Evolutionary conservation across 1,284 basidiomycete species (phyloP).

Genomic region (Vanrija sp.): DNA sequence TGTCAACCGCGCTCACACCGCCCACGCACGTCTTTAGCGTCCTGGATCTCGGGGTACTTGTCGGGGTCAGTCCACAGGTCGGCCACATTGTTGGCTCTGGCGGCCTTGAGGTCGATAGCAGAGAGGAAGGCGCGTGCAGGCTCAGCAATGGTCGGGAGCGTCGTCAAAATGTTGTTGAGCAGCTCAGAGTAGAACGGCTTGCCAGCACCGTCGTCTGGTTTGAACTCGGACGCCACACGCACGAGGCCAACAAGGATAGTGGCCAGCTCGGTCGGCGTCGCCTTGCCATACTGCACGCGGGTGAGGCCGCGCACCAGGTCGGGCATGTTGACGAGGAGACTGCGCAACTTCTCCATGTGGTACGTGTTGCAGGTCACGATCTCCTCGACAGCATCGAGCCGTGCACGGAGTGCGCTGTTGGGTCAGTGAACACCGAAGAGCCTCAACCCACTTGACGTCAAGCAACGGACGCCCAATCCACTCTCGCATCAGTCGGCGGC

Average conservation of each 20-base stretch:
- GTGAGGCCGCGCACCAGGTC: constrained; percentile 86
- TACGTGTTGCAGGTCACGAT: constrained; percentile 60
- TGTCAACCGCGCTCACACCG: background rate
- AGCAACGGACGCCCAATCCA: constrained; percentile 87
- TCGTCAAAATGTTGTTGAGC: constrained; percentile 66
- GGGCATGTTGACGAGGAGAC: constrained; percentile 68
- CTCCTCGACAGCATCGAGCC: constrained; percentile 81
- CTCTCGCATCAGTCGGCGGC: constrained; percentile 70
- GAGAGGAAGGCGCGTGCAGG: constrained; percentile 59
- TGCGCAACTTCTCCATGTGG: constrained; percentile 59
- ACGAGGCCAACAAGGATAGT: constrained; percentile 71
- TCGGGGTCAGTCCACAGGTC: constrained; percentile 69
- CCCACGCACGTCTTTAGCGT: constrained; percentile 51
- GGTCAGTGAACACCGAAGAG: background rate
- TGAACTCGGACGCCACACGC: constrained; percentile 67
- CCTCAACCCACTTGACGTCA: constrained; percentile 60
- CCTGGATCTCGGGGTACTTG: constrained; percentile 64
- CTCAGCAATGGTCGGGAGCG: constrained; percentile 63
- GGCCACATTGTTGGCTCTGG: constrained; percentile 66
- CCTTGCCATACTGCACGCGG: constrained; percentile 84
- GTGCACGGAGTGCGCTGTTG: constrained; percentile 63
- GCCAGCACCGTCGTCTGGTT: constrained; percentile 52
- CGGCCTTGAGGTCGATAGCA: constrained; percentile 62
- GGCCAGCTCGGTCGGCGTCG: constrained; percentile 77
- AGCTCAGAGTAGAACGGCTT: constrained; percentile 62